Evolutionary conservation across 495 filamentous ascomycete species (phyloP), one percentile per base, ranked within the genome.

Genomic region (Neurospora sp.): DNA sequence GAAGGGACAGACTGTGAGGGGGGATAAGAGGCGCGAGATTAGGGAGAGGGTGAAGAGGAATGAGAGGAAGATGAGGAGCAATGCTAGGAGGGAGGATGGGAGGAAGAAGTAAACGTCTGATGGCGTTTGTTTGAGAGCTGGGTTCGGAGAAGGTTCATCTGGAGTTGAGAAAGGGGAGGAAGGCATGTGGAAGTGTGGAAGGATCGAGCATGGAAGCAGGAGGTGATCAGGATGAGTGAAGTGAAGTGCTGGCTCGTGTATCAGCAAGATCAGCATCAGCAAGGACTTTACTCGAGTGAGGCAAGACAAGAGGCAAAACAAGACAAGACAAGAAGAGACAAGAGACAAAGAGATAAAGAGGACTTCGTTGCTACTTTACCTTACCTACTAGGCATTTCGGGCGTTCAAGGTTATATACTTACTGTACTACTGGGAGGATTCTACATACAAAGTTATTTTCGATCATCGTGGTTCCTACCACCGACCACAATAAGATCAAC

Each of bases 51-150:
- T 93, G 59, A 89, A 86, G 84, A 81, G 92, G 74, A 91, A 92
- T 77, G 91, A 94, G 83, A 84, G 82, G 72, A 88, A 89, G 81
- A 84, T 87, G 88, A 87, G 90, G 80, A 88, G 87, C 74, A 94
- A 93, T 81, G 85, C 90, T 78, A 87, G 85, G 79, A 86, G 82
- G 75, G 44, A 75, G 11, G 79, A 79, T 31, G 74, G 83, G 83
- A 81, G 78, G 80, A 77, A 59, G 82, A 79, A 74, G 81, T 75
- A 27, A n/a, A n/a, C n/a, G n/a, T n/a, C n/a, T n/a, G n/a, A n/a
- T n/a, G n/a, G n/a, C n/a, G n/a, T n/a, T n/a, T n/a, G n/a, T n/a
- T n/a, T n/a, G n/a, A n/a, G n/a, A n/a, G n/a, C n/a, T n/a, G n/a
- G n/a, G n/a, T n/a, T n/a, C n/a, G n/a, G n/a, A n/a, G n/a, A n/a